Evolutionary conservation across 2,329 filamentous ascomycete genomes (phyloP).

Genomic region (Alternaria sp.): DNA sequence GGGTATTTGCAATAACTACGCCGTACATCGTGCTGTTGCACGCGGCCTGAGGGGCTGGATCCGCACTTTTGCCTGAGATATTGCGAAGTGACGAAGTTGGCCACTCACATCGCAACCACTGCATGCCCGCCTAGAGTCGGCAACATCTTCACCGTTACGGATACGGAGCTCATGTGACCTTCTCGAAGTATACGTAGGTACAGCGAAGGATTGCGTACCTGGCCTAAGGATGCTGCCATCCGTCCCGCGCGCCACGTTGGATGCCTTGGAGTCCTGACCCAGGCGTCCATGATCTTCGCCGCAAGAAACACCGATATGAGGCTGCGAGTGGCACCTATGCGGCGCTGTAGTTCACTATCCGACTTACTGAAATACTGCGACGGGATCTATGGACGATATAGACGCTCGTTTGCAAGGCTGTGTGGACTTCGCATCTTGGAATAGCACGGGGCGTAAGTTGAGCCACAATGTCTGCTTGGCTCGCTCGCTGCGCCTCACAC

Average conservation of each 20-base stretch:
- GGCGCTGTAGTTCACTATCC: not conserved
- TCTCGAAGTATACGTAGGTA: not conserved
- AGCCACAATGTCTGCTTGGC: not conserved
- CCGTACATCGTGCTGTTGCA: not conserved
- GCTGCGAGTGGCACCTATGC: not conserved
- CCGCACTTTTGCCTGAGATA: not conserved
- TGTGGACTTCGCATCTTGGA: not conserved
- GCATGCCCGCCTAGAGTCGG: not conserved
- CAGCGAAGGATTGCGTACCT: not conserved
- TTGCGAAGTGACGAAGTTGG: not conserved
- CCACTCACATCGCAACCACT: not conserved
- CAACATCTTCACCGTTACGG: not conserved
- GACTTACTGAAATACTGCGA: not conserved
- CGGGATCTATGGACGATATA: not conserved
- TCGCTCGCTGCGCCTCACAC: not conserved
- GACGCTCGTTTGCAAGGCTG: not conserved
- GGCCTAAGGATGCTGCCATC: not conserved
- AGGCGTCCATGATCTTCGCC: not conserved
- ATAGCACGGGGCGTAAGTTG: not conserved
- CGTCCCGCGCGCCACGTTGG: constrained; percentile 4
- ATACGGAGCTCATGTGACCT: not conserved
- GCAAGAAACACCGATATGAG: not conserved
- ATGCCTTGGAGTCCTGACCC: constrained; percentile 12
- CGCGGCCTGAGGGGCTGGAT: not conserved
- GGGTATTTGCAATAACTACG: not conserved